phyloP scores from a whole-genome alignment of 371 early-diverging fungal genomes.

The Hamiltosporidium tvaerminnensis region DNA sequence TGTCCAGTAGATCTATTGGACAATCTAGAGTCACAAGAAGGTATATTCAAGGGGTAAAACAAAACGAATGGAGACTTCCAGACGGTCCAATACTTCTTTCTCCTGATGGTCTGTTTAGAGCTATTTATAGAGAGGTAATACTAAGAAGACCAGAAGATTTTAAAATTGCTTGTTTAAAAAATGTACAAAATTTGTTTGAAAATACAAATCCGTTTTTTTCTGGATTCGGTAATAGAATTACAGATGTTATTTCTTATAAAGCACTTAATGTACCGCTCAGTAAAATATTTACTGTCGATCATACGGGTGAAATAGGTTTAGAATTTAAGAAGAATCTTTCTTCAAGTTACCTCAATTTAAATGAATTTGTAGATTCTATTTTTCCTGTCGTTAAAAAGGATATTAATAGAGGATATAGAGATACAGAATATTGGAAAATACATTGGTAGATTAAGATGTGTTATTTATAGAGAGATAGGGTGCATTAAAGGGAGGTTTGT shows the following conservation, averaged over 20 bases:
- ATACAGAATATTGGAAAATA: not conserved
- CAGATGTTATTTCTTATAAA: constrained; percentile 80
- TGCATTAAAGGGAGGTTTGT: no score
- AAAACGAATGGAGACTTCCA: constrained; percentile 69
- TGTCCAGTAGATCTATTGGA: constrained; percentile 85
- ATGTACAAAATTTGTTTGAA: constrained; percentile 65
- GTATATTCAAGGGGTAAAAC: constrained; percentile 71
- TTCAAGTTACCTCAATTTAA: constrained; percentile 43
- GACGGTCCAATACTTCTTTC: constrained; percentile 89
- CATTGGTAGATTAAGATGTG: no score
- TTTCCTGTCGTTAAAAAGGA: constrained; percentile 60
- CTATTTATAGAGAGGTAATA: constrained; percentile 68
- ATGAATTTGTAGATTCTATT: constrained; percentile 79
- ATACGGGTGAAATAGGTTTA: constrained; percentile 69
- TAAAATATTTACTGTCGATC: constrained; percentile 84
- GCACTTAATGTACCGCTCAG: constrained; percentile 74
- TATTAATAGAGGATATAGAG: not conserved
- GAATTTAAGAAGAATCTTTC: constrained; percentile 54
- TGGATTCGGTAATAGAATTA: constrained; percentile 89
- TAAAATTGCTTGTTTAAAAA: constrained; percentile 83
- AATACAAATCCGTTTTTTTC: constrained; percentile 69
- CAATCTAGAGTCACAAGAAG: constrained; percentile 71
- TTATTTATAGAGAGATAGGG: no score
- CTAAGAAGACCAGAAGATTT: constrained; percentile 81
- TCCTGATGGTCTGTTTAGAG: constrained; percentile 77